Evolutionary conservation across 352 stramenopile genomes (phyloP).

Genomic region (Sclerospora graminicola): DNA sequence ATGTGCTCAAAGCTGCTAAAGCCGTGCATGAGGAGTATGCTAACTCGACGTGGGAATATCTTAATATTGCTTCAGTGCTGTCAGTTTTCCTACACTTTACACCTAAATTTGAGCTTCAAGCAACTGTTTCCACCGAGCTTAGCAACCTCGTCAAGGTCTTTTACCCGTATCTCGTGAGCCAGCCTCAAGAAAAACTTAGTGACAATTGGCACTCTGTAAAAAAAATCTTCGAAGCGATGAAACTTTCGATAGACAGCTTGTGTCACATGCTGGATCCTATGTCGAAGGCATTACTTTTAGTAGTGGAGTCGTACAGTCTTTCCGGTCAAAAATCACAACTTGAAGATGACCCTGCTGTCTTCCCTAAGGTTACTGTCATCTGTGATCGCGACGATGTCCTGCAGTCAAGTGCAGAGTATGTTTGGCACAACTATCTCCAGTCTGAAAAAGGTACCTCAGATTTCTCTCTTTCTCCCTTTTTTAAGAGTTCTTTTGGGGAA

Average conservation of each 20-base stretch:
- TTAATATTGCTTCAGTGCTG: constrained; percentile 16
- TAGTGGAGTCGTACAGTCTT: constrained; percentile 7
- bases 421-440: constrained; percentile 21
- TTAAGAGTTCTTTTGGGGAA: constrained; percentile 56
- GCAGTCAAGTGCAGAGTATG: constrained; percentile 23
- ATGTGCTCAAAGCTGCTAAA: constrained; percentile 30
- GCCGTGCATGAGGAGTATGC: constrained; percentile 17
- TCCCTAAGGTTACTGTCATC: constrained; percentile 38
- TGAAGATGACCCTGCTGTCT: constrained; percentile 8
- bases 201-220: constrained; percentile 28
- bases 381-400: constrained; percentile 36
- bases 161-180: constrained; percentile 58
- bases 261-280: constrained; percentile 30
- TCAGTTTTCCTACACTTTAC: constrained; percentile 8
- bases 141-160: constrained; percentile 44
- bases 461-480: constrained; percentile 49
- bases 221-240: constrained; percentile 17
- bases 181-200: constrained; percentile 32
- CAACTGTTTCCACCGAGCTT: constrained; percentile 16
- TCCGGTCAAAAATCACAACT: constrained; percentile 12
- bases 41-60: constrained; percentile 19
- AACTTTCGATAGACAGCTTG: constrained; percentile 10
- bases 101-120: neutral
- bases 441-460: constrained; percentile 2
- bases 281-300: constrained; percentile 47